Evolutionary conservation across 2,329 filamentous ascomycete species (phyloP), one percentile per base, ranked within the genome.

Genomic region (Fusarium longipes): DNA sequence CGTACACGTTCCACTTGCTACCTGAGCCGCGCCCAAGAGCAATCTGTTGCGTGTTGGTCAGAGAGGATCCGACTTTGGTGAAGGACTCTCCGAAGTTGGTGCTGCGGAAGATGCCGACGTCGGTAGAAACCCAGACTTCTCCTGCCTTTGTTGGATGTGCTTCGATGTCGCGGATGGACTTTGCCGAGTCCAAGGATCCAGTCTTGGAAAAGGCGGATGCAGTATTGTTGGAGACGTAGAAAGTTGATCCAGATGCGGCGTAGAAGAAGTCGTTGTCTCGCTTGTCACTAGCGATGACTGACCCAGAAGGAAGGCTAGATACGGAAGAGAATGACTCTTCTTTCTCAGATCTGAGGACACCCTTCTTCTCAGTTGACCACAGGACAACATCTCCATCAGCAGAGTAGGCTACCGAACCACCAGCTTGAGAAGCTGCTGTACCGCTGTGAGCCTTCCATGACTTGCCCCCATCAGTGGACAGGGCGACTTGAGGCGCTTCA

Each of bases 61-160:
- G 64, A 0, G 74, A 70, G 0, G 75, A 70, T 7, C 78, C 77
- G 0, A 80, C 70, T 25, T 79, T 73, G 0, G 79, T 77, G 65
- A 87, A 87, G 2, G 79, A 80, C 6, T 74, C 71, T 7, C 84
- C 86, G 33, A 77, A 86, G 72, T 88, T 74, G 8, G 80, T 83
- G 11, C 83, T 86, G 67, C 82, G 82, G 77, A 84, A 87, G 45
- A 89, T 74, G 8, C 86, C 86, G 0, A 70, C 76, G 52, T 87
- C 79, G 0, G 86, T 87, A 2, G 85, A 86, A 3, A 85, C 85
- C 75, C 82, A 86, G 45, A 92, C 82, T 45, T 88, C 85, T 14
- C 90, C 89, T 0, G 86, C 85, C 12, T 81, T 79, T 8, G 82
- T 81, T 0, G 88, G 87, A 63, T 89, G 82, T 1, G 81, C 81